Evolutionary conservation across 495 filamentous ascomycete species (phyloP).

Genomic region (Aspergillus hancockii): DNA sequence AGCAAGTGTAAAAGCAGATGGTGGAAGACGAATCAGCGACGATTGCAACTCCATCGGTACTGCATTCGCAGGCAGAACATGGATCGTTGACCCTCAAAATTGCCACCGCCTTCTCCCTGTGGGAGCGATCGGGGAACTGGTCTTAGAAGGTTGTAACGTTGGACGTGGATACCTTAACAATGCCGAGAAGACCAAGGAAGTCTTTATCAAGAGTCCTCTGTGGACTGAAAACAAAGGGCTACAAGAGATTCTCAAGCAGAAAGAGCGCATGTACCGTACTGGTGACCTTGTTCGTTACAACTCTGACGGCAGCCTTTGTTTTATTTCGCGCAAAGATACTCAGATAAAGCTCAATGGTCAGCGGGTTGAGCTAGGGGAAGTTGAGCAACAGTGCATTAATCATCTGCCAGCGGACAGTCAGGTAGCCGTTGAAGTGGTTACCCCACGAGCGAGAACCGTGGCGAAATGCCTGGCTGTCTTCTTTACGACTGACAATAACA

Average conservation of each 20-base stretch:
- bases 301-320: conserved; percentile 50
- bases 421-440: conserved; percentile 46
- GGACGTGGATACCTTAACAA: conserved; percentile 60
- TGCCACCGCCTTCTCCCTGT: conserved; percentile 58
- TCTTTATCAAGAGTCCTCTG: conserved; percentile 55
- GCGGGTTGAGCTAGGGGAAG: conserved; percentile 65
- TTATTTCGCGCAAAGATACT: conserved; percentile 61
- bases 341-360: conserved; percentile 69
- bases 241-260: conserved; percentile 24
- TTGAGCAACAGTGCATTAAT: conserved; percentile 55
- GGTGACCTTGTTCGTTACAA: conserved; percentile 57
- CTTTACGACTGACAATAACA: conserved; percentile 33
- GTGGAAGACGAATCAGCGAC: conserved; percentile 44
- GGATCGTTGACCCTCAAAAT: conserved; percentile 62
- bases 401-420: conserved; percentile 36
- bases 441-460: conserved; percentile 34
- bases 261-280: conserved; percentile 47
- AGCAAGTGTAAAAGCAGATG: conserved; percentile 38
- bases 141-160: conserved; percentile 64
- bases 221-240: conserved; percentile 43
- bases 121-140: conserved; percentile 64
- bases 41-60: conserved; percentile 43
- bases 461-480: conserved; percentile 46
- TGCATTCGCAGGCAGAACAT: conserved; percentile 43
- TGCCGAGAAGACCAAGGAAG: conserved; percentile 53